These are phyloP conservation scores for Volvox africanus DNA, from an alignment of 139 green algal species.

Conservation along the genomic window DNA sequence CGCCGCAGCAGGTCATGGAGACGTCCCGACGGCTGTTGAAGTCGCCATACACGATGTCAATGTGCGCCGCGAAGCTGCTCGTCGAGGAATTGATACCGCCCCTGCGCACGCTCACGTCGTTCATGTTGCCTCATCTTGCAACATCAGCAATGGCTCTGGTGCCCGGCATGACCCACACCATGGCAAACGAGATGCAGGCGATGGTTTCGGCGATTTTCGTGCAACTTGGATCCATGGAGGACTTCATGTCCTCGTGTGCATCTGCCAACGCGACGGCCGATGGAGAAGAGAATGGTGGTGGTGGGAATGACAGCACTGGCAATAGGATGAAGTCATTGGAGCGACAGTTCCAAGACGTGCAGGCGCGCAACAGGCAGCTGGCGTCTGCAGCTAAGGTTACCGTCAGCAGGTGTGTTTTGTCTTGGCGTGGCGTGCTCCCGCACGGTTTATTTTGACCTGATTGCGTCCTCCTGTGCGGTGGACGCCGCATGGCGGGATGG, in stretches of 20 bases:
- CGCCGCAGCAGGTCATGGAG: neutral
- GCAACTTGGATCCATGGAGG: neutral
- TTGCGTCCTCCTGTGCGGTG: no score
- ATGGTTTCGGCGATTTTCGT: neutral
- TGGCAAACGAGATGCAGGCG: constrained; percentile 24
- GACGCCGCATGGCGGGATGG: no score
- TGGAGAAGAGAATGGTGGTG: neutral
- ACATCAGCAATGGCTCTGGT: neutral
- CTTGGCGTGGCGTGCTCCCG: no score
- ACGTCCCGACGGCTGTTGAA: constrained; percentile 10
- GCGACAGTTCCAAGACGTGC: neutral
- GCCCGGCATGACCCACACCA: neutral
- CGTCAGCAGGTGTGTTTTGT: neutral
- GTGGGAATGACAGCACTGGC: neutral
- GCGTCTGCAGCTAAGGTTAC: neutral
- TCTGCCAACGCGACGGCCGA: neutral
- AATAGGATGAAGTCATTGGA: neutral
- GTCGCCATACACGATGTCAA: neutral
- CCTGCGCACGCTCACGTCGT: neutral
- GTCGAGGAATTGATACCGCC: constrained; percentile 1
- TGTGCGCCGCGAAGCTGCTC: neutral
- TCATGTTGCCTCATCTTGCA: constrained; percentile 2
- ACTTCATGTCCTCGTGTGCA: neutral
- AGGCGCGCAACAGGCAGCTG: neutral
- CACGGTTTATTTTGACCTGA: no score